Percentiles rank a stretch among this genome's conserved stretches.
These are phyloP conservation scores for Sporopachydermia quercuum DNA, from an alignment of 805 yeast genomes.

Conservation along the genomic window DNA sequence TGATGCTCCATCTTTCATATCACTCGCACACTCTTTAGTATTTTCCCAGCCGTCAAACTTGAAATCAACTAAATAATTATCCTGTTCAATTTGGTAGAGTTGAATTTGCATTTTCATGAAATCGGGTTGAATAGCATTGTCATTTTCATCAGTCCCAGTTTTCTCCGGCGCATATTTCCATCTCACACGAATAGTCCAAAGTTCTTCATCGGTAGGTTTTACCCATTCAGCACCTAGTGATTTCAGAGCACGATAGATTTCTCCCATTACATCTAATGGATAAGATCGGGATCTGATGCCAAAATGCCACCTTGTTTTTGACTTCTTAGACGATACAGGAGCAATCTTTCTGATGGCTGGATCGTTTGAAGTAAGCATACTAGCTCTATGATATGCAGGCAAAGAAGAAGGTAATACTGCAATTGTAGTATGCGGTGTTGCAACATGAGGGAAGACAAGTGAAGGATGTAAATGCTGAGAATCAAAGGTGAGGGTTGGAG, in stretches of 20 bases:
- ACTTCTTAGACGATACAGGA: conserved; percentile 31
- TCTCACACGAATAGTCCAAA: conserved; percentile 48
- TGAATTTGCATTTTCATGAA: conserved; percentile 53
- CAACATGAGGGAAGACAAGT: conserved; percentile 12
- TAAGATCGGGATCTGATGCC: conserved; percentile 48
- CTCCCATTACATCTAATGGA: conserved; percentile 55
- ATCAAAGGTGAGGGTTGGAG: conserved; percentile 24
- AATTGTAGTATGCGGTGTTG: conserved; percentile 61
- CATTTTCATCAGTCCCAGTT: background rate
- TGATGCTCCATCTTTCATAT: conserved; percentile 6
- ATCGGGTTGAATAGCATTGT: conserved; percentile 17
- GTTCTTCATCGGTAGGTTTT: conserved; percentile 47
- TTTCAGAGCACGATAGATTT: conserved; percentile 43
- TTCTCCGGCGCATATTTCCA: conserved; percentile 32
- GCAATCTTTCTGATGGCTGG: conserved; percentile 7
- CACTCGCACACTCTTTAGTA: background rate
- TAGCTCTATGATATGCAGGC: conserved; percentile 89
- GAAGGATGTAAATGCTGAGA: conserved; percentile 20
- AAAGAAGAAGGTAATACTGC: conserved; percentile 88
- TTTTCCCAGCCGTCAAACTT: conserved; percentile 44
- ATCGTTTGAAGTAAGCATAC: conserved; percentile 45
- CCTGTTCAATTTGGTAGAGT: conserved; percentile 47
- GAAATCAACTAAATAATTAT: conserved; percentile 46
- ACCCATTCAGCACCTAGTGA: conserved; percentile 53
- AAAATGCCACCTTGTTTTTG: conserved; percentile 52